A percentile compares a stretch with the other conserved stretches of the same genome.
These are phyloP conservation scores for Candida sonorensis DNA, from an alignment of 805 yeast genomes.

Conservation along the genomic window DNA sequence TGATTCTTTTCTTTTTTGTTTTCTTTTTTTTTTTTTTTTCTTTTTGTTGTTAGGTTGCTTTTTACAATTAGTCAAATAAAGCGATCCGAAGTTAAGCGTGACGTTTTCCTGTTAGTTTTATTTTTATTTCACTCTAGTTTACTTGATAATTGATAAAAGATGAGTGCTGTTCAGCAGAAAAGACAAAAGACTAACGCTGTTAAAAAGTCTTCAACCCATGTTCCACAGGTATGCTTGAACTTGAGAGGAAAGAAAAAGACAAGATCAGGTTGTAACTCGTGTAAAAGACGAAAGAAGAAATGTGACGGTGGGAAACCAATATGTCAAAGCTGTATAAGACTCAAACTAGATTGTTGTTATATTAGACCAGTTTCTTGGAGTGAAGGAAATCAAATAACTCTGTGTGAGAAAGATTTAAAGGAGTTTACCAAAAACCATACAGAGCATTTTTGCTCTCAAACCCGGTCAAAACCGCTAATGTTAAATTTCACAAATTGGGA, in stretches of 20 bases:
- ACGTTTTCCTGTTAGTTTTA: too few species aligned
- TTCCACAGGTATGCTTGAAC: background rate
- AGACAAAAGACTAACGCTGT: too few species aligned
- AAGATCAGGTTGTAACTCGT: conserved; percentile 34
- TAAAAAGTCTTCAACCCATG: too few species aligned
- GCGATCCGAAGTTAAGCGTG: too few species aligned
- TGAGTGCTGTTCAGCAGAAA: too few species aligned
- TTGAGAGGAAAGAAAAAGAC: conserved; percentile 7
- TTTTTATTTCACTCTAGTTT: too few species aligned
- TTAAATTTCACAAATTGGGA: conserved; percentile 13
- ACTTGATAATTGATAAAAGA: too few species aligned
- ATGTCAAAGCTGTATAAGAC: conserved; percentile 15
- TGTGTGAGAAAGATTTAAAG: background rate
- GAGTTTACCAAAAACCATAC: background rate
- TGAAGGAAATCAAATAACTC: conserved; percentile 9
- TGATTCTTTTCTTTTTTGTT: too few species aligned
- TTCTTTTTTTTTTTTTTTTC: too few species aligned
- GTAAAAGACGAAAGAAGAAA: conserved; percentile 36
- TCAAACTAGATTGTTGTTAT: conserved; percentile 16
- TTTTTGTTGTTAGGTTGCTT: too few species aligned
- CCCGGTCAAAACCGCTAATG: conserved; percentile 1
- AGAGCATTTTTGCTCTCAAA: background rate
- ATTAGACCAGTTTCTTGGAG: conserved; percentile 14
- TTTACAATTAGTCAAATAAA: too few species aligned
- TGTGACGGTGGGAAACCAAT: conserved; percentile 25